Conservation (phyloP, 2,329 filamentous ascomycete species). For the Fusarium irregulare region DNA sequence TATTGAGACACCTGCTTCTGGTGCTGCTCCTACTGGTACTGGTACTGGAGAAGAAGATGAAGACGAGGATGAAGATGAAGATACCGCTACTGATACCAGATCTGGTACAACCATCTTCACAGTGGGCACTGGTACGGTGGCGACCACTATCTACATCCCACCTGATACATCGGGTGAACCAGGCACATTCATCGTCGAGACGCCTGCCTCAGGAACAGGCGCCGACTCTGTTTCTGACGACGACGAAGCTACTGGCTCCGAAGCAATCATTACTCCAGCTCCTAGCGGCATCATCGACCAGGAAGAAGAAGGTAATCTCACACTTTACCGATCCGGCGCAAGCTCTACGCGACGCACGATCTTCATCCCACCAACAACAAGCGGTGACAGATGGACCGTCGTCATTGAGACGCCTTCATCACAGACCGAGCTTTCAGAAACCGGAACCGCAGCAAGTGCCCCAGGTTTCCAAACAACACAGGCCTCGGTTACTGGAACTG, state of each 20-base stretch:
- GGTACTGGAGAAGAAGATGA: background rate
- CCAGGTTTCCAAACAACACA: constrained; percentile 10
- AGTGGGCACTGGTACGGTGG: background rate
- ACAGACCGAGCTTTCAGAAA: background rate
- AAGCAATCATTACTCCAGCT: background rate
- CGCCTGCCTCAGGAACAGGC: background rate
- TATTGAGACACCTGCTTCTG: background rate
- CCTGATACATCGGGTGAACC: background rate
- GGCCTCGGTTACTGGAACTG: background rate
- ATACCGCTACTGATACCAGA: background rate
- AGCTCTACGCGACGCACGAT: background rate
- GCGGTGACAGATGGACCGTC: constrained; percentile 1
- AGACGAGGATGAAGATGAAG: background rate
- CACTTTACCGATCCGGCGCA: constrained; percentile 8
- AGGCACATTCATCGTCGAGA: constrained; percentile 8
- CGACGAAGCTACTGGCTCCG: background rate
- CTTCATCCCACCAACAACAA: constrained; percentile 14
- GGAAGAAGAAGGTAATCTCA: background rate
- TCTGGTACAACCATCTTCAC: constrained; percentile 6
- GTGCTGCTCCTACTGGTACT: fast-evolving
- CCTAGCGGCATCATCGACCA: background rate
- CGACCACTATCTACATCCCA: background rate
- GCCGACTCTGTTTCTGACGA: background rate
- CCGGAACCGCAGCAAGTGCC: background rate
- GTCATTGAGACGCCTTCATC: constrained; percentile 13